Evolutionary conservation across 2,329 filamentous ascomycete species (phyloP).

Genomic region (Fusarium continuum): DNA sequence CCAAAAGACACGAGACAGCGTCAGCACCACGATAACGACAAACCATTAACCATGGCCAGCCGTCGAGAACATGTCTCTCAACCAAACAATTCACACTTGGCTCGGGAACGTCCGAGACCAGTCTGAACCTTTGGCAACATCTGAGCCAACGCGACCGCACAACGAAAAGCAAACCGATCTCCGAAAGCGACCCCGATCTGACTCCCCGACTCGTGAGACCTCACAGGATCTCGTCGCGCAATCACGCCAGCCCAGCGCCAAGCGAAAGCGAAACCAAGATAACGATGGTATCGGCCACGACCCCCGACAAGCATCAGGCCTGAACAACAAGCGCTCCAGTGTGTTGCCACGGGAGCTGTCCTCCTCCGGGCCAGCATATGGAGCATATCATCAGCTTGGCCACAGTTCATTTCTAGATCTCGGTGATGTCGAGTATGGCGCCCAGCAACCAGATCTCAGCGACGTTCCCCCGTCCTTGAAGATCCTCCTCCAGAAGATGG

Average conservation of each 20-base stretch:
- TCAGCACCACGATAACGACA: neutral
- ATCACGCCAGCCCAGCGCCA: neutral
- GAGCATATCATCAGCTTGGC: no score
- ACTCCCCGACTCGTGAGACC: neutral
- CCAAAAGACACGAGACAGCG: neutral
- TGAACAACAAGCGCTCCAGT: no score
- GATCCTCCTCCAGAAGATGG: conserved; percentile 4
- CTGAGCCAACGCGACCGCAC: neutral
- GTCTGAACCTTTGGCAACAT: neutral
- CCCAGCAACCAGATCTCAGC: no score
- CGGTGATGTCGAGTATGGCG: no score
- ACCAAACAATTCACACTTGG: neutral
- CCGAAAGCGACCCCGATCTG: conserved; percentile 1
- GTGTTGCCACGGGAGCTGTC: no score
- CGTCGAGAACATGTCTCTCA: neutral
- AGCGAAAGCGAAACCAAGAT: neutral
- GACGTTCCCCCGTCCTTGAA: neutral
- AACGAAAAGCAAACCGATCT: neutral
- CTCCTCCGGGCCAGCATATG: no score
- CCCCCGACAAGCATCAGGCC: no score
- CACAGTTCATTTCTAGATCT: no score
- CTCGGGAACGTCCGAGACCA: neutral
- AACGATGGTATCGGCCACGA: no score
- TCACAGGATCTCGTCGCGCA: neutral
- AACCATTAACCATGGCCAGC: neutral